Conservation (phyloP, 169 alveolate species). For the Plasmodium falciparum region DNA sequence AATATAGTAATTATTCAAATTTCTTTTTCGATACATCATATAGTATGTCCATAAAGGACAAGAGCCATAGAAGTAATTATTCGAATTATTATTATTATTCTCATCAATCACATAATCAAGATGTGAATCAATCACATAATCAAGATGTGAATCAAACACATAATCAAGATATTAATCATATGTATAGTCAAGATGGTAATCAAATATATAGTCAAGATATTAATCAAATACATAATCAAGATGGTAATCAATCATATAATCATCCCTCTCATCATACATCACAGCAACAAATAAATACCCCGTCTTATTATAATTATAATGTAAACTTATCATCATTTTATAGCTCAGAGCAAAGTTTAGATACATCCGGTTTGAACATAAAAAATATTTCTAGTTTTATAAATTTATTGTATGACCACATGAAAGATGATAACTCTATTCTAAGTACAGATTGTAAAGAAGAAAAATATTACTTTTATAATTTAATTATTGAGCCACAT, state of each 20-base stretch:
- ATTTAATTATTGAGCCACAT: slow-evolving; percentile 33
- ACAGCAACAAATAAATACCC: neutral
- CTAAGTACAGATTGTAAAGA: neutral
- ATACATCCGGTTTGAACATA: neutral
- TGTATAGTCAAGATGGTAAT: no score
- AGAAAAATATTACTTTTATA: slow-evolving; percentile 16
- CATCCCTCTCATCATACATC: no score
- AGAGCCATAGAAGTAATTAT: neutral
- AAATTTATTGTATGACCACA: slow-evolving; percentile 12
- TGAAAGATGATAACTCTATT: neutral
- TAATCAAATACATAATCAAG: no score
- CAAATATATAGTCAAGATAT: no score
- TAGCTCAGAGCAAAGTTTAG: slow-evolving; percentile 11
- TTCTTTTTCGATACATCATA: slow-evolving; percentile 73
- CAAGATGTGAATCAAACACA: no score
- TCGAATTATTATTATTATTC: neutral
- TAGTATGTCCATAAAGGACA: slow-evolving; percentile 36
- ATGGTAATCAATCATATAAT: no score
- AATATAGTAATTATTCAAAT: slow-evolving; percentile 17
- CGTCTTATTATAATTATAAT: neutral
- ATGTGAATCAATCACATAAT: no score
- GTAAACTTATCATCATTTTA: slow-evolving; percentile 11
- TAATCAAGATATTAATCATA: no score
- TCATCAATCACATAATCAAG: no score
- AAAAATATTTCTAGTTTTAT: slow-evolving; percentile 32